phyloP scores from a whole-genome alignment of 352 stramenopile species.

The Phytophthora ohioensis region DNA sequence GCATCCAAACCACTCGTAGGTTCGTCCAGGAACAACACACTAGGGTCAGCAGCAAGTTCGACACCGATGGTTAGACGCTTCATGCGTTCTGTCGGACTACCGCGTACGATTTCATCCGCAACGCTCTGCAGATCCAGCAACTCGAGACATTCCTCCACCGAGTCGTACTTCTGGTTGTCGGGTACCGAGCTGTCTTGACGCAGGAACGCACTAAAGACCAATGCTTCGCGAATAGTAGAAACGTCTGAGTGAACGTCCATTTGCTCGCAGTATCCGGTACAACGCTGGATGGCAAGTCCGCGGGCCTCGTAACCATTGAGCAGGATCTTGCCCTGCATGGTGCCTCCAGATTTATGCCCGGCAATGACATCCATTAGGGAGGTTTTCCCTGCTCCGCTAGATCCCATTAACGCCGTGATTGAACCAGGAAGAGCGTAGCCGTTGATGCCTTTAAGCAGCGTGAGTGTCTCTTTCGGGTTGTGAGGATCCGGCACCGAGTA shows the following conservation, averaged over 20 bases:
- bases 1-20: conserved; percentile 69
- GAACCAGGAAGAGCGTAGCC: conserved; percentile 47
- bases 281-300: conserved; percentile 39
- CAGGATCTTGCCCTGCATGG: conserved; percentile 64
- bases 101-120: conserved; percentile 45
- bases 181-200: conserved; percentile 45
- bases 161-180: conserved; percentile 28
- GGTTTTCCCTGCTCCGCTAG: conserved; percentile 82
- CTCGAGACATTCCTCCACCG: conserved; percentile 32
- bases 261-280: conserved; percentile 20
- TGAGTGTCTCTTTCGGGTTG: conserved; percentile 52
- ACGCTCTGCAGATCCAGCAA: conserved; percentile 40
- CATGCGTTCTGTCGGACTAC: conserved; percentile 48
- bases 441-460: conserved; percentile 67
- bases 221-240: conserved; percentile 67
- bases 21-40: conserved; percentile 81
- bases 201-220: conserved; percentile 88
- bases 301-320: conserved; percentile 47
- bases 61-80: conserved; percentile 81
- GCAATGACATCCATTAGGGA: conserved; percentile 94
- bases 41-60: conserved; percentile 84
- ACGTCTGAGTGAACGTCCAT: conserved; percentile 1
- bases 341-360: conserved; percentile 33
- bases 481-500: conserved; percentile 44
- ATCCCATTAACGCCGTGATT: conserved; percentile 65